Evolutionary conservation across 805 yeast genomes (phyloP), one percentile per base, ranked within the genome.

Genomic region (Zygosaccharomyces bisporus): DNA sequence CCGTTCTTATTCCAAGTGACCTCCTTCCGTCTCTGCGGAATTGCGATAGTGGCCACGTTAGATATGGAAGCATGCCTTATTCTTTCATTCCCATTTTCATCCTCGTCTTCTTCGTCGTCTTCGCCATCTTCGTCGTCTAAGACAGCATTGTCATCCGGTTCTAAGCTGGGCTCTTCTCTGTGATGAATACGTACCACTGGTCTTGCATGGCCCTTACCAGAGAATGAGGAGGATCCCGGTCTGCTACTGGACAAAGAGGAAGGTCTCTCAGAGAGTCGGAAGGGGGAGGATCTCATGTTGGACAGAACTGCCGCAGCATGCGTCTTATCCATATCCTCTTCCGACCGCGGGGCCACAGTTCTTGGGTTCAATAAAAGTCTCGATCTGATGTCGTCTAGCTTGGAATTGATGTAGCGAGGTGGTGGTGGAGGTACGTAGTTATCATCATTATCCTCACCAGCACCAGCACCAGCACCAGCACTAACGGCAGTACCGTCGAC

Each of bases 1-100:
- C 65, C 66, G 41, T 59, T 63, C 36, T 61, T 63, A 45, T 62
- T 63, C 66, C 67, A 62, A n/a, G 64, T 61, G 18, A 63, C 63
- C 20, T 47, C 50, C 43, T 49, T 54, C n/a, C 39, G 39, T 24
- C 39, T 36, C 16, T 18, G 20, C n/a, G 33, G 16, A n/a, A 18
- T 23, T 29, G 27, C 36, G 14, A 33, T 29, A 8, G 43, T 17
- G 14, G 39, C 31, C 18, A 30, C 21, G 21, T 9, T 32, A 14
- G 47, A 34, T 29, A 25, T 18, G 4, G 36, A 36, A 6, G 31
- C 27, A 36, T 36, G 39, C 33, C 37, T 25, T n/a, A 32, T 19
- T 29, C 30, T 25, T 9, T 38, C 44, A 10, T 25, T 36, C 10
- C 31, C 31, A 16, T 24, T 36, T 16, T 43, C 51, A 14, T 37